Conservation (phyloP, 305 asterid species). For the Galium porrigens region DNA sequence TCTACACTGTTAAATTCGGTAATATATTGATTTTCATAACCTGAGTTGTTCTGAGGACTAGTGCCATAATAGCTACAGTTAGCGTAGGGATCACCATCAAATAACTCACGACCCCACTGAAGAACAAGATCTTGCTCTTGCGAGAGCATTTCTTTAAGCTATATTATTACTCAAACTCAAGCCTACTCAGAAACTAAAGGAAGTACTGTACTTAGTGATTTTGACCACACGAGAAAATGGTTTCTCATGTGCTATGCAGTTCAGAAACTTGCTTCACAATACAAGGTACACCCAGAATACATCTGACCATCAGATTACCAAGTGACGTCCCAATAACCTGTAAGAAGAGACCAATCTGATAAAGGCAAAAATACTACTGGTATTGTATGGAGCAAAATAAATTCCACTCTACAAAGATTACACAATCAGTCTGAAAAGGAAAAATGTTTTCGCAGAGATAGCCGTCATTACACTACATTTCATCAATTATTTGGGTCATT, state of each 20-base stretch:
- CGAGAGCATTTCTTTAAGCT: slow-evolving; percentile 37
- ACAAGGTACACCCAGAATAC: not conserved
- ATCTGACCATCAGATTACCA: not conserved
- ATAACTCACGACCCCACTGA: slow-evolving; percentile 90
- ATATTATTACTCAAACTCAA: slow-evolving; percentile 13
- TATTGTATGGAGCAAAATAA: not conserved
- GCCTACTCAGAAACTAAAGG: slow-evolving; percentile 12
- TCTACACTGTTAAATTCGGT: slow-evolving; percentile 29
- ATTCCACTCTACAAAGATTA: not conserved
- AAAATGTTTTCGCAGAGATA: not conserved
- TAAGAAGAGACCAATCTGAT: not conserved
- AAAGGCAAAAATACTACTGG: not conserved
- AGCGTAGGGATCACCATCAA: slow-evolving; percentile 74
- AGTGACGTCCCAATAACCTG: not conserved
- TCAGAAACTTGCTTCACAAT: not conserved
- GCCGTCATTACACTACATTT: not conserved
- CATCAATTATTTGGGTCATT: not conserved
- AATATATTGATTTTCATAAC: slow-evolving; percentile 43
- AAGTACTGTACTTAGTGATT: not conserved
- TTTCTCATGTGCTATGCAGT: not conserved
- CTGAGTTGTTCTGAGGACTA: slow-evolving; percentile 32
- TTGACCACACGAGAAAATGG: not conserved
- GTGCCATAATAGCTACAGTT: slow-evolving; percentile 51
- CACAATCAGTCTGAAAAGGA: not conserved
- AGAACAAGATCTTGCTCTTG: slow-evolving; percentile 85